phyloP scores from a whole-genome alignment of 2,329 filamentous ascomycete genomes.

The Davidsoniella virescens region DNA sequence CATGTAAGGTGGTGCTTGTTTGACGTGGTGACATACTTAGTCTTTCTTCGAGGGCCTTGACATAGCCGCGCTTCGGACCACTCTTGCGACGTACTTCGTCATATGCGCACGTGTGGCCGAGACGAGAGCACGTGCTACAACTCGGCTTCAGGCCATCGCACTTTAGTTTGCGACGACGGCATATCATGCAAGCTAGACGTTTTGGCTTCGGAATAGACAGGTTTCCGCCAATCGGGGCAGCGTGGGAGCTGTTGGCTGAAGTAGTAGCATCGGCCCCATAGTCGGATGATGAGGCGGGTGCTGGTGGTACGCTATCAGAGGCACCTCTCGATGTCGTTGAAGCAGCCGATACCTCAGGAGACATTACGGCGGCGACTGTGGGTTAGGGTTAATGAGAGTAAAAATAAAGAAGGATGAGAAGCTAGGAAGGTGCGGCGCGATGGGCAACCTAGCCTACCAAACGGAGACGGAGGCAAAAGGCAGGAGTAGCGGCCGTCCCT shows the following conservation, averaged over 20 bases:
- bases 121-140: constrained; percentile 74
- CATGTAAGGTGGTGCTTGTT: background rate
- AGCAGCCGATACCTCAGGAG: too few species aligned
- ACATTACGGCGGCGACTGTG: too few species aligned
- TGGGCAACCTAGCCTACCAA: too few species aligned
- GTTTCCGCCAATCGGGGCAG: constrained; percentile 33
- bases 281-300: too few species aligned
- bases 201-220: constrained; percentile 60
- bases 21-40: constrained; percentile 47
- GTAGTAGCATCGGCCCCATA: constrained; percentile 13
- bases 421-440: too few species aligned
- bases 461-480: too few species aligned
- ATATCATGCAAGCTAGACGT: constrained; percentile 87
- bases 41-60: constrained; percentile 83
- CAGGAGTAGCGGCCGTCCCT: too few species aligned
- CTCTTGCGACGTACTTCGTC: constrained; percentile 90
- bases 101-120: constrained; percentile 76
- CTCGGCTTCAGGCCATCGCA: constrained; percentile 75
- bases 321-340: too few species aligned
- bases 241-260: constrained; percentile 21
- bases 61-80: constrained; percentile 84
- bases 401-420: too few species aligned
- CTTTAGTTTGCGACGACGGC: constrained; percentile 77
- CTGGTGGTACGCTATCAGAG: too few species aligned
- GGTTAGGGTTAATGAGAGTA: too few species aligned